Percentiles rank a stretch among this genome's conserved stretches.
phyloP scores from a whole-genome alignment of 495 filamentous ascomycete genomes.

The Aspergillus sclerotioniger region DNA sequence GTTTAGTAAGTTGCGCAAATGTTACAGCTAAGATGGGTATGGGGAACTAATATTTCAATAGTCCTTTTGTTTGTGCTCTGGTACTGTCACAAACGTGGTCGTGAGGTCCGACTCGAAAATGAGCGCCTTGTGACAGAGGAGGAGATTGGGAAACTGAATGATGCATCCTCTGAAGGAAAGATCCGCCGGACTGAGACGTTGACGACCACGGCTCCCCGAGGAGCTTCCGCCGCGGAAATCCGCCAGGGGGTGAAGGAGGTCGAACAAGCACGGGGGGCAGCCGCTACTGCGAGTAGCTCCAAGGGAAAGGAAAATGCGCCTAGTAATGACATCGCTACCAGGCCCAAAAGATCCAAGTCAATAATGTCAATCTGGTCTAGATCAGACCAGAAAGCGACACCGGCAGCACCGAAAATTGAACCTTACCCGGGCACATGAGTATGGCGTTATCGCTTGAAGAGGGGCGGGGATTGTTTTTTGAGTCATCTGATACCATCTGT shows the following conservation, averaged over 20 bases:
- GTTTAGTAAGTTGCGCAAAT: conserved; percentile 58
- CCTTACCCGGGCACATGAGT: conserved; percentile 46
- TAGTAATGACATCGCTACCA: conserved; percentile 5
- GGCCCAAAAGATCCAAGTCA: conserved; percentile 35
- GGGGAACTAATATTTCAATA: conserved; percentile 26
- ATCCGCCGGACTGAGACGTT: conserved; percentile 44
- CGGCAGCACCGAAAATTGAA: conserved; percentile 24
- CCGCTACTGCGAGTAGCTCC: conserved; percentile 8
- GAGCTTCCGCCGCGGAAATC: conserved; percentile 42
- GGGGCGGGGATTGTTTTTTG: background rate
- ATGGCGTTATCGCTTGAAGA: background rate
- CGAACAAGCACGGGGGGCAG: conserved; percentile 32
- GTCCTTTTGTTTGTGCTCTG: conserved; percentile 89
- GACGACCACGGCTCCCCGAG: conserved; percentile 46
- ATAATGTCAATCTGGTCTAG: conserved; percentile 33
- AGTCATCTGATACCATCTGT: conserved; percentile 1
- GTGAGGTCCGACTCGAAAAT: conserved; percentile 74
- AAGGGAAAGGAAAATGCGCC: conserved; percentile 14
- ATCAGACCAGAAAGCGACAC: conserved; percentile 25
- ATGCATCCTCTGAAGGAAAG: conserved; percentile 23
- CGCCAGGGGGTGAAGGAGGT: conserved; percentile 42
- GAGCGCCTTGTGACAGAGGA: conserved; percentile 58
- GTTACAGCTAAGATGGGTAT: background rate
- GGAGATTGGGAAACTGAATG: conserved; percentile 45
- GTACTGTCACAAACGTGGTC: conserved; percentile 95